These are phyloP conservation scores for Fusarium illudens DNA, from an alignment of 2,329 filamentous ascomycete genomes.

Conservation along the genomic window DNA sequence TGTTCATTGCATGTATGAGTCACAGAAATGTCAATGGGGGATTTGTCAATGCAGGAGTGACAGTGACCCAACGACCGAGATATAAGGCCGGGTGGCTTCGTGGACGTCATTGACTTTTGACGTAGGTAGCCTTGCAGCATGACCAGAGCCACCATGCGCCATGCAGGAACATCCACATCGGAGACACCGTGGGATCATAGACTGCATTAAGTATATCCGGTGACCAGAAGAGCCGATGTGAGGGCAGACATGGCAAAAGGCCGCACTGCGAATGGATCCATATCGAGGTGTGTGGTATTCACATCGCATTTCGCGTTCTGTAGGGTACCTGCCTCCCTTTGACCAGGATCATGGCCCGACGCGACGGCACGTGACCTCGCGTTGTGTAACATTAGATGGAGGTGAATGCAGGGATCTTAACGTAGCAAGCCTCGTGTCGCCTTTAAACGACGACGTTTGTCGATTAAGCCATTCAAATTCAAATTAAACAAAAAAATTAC, in stretches of 20 bases:
- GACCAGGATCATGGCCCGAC: slow-evolving; percentile 1
- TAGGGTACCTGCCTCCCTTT: neutral
- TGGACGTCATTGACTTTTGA: slow-evolving; percentile 31
- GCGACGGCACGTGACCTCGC: slow-evolving; percentile 42
- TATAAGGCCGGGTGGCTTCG: slow-evolving; percentile 3
- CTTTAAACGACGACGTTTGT: slow-evolving; percentile 16
- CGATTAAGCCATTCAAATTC: slow-evolving; percentile 18
- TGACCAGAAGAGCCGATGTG: neutral
- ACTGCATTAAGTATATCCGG: neutral
- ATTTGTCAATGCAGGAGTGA: neutral
- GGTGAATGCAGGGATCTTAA: slow-evolving; percentile 32
- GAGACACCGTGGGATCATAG: neutral
- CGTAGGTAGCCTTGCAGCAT: neutral
- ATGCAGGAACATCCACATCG: neutral
- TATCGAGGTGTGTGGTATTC: neutral
- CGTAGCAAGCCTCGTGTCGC: slow-evolving; percentile 4
- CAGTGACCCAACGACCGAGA: neutral
- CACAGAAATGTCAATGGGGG: neutral
- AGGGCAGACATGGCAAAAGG: neutral
- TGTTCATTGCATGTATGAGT: neutral
- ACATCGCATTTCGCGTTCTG: neutral
- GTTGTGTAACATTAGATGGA: slow-evolving; percentile 21
- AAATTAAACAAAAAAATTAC: slow-evolving; percentile 21
- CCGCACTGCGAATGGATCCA: neutral
- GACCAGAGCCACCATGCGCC: neutral